phyloP scores from a whole-genome alignment of 805 yeast genomes.

The Kazachstania kunashirensis region DNA sequence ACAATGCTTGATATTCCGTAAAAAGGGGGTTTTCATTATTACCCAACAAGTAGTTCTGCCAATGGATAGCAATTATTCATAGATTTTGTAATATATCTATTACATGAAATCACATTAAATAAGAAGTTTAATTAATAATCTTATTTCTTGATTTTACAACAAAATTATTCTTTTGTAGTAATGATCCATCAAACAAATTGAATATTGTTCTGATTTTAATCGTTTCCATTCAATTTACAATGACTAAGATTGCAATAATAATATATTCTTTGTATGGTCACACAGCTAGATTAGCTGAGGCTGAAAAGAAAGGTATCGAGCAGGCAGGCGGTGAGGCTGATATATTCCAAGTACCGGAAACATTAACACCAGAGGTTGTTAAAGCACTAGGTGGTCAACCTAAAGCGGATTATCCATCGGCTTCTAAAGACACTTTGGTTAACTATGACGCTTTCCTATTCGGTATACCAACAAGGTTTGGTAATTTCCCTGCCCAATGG shows the following conservation, averaged over 20 bases:
- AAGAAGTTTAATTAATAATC: too few species aligned
- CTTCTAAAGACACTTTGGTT: constrained; percentile 46
- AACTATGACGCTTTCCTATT: constrained; percentile 73
- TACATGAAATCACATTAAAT: too few species aligned
- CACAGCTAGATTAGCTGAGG: constrained; percentile 56
- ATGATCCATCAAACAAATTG: too few species aligned
- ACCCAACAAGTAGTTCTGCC: too few species aligned
- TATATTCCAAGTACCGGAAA: constrained; percentile 74
- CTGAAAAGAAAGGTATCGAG: constrained; percentile 59
- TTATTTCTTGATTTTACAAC: too few species aligned
- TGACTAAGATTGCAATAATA: constrained; percentile 54
- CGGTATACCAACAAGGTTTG: constrained; percentile 83
- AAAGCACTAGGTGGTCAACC: constrained; percentile 51
- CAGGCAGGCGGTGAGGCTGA: constrained; percentile 62
- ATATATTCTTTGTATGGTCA: constrained; percentile 80
- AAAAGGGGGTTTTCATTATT: too few species aligned
- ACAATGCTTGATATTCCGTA: too few species aligned
- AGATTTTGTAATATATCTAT: too few species aligned
- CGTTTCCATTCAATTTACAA: too few species aligned
- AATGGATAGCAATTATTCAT: too few species aligned
- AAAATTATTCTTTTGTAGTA: too few species aligned
- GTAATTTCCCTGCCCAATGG: constrained; percentile 72
- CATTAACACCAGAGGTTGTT: constrained; percentile 55
- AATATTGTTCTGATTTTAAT: too few species aligned
- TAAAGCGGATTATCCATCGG: constrained; percentile 55